Percentiles rank a stretch among this genome's conserved stretches.
Conservation (phyloP, 768 basidiomycete genomes). For the Boletellus ananiceps region DNA sequence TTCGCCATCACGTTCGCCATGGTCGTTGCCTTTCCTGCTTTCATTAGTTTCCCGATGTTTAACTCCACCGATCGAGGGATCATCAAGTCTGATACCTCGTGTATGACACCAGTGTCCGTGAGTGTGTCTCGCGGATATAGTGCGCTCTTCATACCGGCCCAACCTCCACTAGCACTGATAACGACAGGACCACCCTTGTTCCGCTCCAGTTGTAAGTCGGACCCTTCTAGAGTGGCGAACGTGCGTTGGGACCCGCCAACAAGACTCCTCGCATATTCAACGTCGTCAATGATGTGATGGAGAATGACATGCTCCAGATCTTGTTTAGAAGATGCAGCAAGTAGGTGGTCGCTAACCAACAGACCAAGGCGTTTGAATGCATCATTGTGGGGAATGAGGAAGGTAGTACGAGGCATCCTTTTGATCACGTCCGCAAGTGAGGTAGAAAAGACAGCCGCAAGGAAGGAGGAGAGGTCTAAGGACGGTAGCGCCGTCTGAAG, state of each 20-base stretch:
- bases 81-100: conserved; percentile 79
- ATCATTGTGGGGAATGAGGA: conserved; percentile 84
- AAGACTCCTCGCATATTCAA: conserved; percentile 66
- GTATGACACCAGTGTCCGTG: conserved; percentile 86
- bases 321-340: conserved; percentile 68
- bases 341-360: conserved; percentile 82
- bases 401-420: conserved; percentile 63
- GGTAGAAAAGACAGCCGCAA: conserved; percentile 86
- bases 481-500: conserved; percentile 76
- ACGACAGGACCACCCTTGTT: conserved; percentile 45
- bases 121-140: conserved; percentile 62
- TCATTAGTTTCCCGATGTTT: conserved; percentile 84
- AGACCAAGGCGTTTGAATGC: conserved; percentile 84
- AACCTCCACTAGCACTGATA: conserved; percentile 69
- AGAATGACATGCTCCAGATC: conserved; percentile 81
- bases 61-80: conserved; percentile 85
- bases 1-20: conserved; percentile 82
- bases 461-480: conserved; percentile 85
- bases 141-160: conserved; percentile 63
- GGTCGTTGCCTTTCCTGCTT: conserved; percentile 82
- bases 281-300: conserved; percentile 78
- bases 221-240: conserved; percentile 81
- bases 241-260: conserved; percentile 64
- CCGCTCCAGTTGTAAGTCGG: conserved; percentile 68
- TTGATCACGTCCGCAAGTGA: conserved; percentile 69